Base-by-base conservation (phyloP, 2,329 filamentous ascomycete species). In the Colletotrichum higginsianum region DNA sequence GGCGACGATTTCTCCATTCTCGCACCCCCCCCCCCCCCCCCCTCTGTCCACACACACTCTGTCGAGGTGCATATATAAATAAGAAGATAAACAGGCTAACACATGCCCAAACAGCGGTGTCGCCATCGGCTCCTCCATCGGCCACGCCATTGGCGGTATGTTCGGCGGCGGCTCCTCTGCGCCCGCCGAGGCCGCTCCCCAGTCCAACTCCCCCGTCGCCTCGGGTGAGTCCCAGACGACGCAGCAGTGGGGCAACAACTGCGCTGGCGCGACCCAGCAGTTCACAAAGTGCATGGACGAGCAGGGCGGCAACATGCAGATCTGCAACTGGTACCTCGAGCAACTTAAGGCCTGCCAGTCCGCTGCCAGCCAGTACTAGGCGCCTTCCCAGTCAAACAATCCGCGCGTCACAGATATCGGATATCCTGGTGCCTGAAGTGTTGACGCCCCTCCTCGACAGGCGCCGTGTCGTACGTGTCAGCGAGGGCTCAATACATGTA, bases 221-320 rank as follows among this genome's bases (percentile, higher is more conserved):
- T 81, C 89, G 56, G 84, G 88, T 72, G 86, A 90, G 78, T 80
- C 84, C 61, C 84, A 88, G 78, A 83, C 87, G 73, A 80, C 81
- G 50, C 83, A 81, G 62, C 79, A 84, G 57, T 77, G 78, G 73
- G 76, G 78, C 74, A 88, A 84, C 83, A 93, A 93, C 82, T 99
- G 96, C 86, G 90, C 91, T 75, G 90, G 87, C 66, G 94, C 96
- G 77, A 91, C 95, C 66, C 90, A 91, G 84, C 90, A 89, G 84
- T 98, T 99, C 88, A 95, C 94, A 79, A 93, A 92, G 86, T 99
- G 96, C 89, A 93, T 99, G 92, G 95, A 98, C 83, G 94, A 98
- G 80, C 93, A 99, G 84, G 87, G 91, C 81, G 96, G 96, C 77
- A 95, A 96, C 85, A 91, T 99, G 92, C 92, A 93, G 81, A 97